phyloP scores from a whole-genome alignment of 345 rosid genomes.

The Psidium guajava region DNA sequence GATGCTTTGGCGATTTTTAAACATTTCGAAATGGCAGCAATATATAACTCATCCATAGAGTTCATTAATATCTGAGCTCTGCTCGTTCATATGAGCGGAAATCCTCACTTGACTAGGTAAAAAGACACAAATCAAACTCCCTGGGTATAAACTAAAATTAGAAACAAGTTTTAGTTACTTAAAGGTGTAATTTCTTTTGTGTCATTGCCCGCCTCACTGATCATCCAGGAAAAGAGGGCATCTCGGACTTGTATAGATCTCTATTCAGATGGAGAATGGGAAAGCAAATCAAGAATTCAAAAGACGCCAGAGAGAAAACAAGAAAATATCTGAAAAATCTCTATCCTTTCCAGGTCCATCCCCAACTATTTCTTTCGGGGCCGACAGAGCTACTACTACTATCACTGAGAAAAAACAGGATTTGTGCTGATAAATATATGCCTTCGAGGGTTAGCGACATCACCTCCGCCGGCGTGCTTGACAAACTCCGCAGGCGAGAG shows the following conservation, averaged over 20 bases:
- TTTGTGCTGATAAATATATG: constrained; percentile 33
- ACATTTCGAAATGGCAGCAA: no score
- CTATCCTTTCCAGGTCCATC: not conserved
- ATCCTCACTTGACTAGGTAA: not conserved
- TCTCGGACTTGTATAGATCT: not conserved
- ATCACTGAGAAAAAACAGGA: constrained; percentile 10
- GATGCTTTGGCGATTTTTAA: no score
- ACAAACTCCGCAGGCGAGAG: constrained; percentile 40
- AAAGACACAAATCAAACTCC: not conserved
- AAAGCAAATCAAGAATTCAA: not conserved
- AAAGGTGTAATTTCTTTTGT: not conserved
- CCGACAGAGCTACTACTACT: not conserved
- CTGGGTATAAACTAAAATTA: not conserved
- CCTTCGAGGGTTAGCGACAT: constrained; percentile 34
- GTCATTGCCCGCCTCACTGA: not conserved
- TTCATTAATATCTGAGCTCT: no score
- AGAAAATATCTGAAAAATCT: not conserved
- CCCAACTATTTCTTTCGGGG: not conserved
- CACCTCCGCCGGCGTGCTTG: constrained; percentile 37
- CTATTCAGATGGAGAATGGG: not conserved
- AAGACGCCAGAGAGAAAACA: not conserved
- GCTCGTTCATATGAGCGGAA: not conserved
- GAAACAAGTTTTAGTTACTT: not conserved
- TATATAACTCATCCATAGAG: no score
- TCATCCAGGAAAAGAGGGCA: not conserved